Evolutionary conservation across 169 alveolate genomes (phyloP).

Genomic region (Toxoplasma gondii): DNA sequence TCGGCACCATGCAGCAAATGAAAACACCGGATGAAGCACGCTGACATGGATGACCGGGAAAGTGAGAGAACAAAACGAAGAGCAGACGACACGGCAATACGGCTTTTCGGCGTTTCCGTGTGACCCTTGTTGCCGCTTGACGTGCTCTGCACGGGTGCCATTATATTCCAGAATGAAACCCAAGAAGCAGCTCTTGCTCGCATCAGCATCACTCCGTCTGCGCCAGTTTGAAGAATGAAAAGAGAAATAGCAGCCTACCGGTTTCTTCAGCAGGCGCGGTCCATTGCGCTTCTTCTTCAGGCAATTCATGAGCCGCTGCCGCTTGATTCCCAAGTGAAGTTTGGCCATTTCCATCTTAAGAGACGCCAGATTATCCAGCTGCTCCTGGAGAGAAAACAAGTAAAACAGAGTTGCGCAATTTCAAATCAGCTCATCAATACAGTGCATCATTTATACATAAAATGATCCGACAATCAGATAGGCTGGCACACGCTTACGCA

Average conservation of each 20-base stretch:
- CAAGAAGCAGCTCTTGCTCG: no score
- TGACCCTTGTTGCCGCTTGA: no score
- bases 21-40: no score
- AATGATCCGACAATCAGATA: not conserved
- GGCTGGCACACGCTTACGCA: not conserved
- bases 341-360: slow-evolving; percentile 52
- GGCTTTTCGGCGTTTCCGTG: no score
- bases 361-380: slow-evolving; percentile 32
- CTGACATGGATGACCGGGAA: not conserved
- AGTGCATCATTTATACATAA: not conserved
- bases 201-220: no score
- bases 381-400: slow-evolving; percentile 1
- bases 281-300: slow-evolving; percentile 55
- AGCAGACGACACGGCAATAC: no score
- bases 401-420: not conserved
- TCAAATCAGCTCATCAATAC: not conserved
- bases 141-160: no score
- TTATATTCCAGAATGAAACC: no score
- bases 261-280: slow-evolving; percentile 42
- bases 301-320: slow-evolving; percentile 51
- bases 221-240: not conserved
- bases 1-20: no score
- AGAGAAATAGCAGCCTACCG: slow-evolving; percentile 2
- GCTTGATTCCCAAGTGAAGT: slow-evolving; percentile 56
- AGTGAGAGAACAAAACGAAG: not conserved